Evolutionary conservation across 371 early-diverging fungal genomes (phyloP).

Genomic region (Rhizopus delemar): DNA sequence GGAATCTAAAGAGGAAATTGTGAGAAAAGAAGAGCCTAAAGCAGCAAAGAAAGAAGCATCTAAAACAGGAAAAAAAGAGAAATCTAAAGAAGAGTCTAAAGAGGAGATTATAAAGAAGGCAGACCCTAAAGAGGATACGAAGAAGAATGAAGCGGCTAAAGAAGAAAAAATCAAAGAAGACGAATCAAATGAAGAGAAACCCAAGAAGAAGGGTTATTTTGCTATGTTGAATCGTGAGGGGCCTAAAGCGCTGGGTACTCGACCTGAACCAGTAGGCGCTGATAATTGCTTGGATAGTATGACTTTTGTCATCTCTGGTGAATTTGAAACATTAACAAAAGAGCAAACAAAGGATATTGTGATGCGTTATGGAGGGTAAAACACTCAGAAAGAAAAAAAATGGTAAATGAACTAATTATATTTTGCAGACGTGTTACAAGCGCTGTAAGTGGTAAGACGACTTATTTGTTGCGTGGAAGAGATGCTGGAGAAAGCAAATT

Average conservation of each 20-base stretch:
- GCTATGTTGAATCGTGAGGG: conserved; percentile 49
- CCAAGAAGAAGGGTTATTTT: conserved; percentile 20
- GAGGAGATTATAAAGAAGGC: neutral
- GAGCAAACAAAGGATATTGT: conserved; percentile 82
- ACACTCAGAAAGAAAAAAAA: conserved; percentile 2
- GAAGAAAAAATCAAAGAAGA: conserved; percentile 9
- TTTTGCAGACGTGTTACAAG: conserved; percentile 75
- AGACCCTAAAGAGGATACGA: neutral
- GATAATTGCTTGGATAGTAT: conserved; percentile 76
- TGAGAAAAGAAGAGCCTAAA: neutral
- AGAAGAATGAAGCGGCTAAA: conserved; percentile 9
- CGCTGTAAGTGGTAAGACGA: conserved; percentile 87
- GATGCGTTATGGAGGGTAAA: conserved; percentile 88
- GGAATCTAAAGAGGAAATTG: neutral
- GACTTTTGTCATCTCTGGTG: conserved; percentile 95
- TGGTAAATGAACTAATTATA: neutral
- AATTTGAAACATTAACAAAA: conserved; percentile 75
- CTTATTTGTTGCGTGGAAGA: conserved; percentile 87
- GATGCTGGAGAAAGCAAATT: conserved; percentile 95
- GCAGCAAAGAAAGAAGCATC: neutral
- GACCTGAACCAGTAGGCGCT: conserved; percentile 77
- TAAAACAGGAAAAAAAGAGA: neutral
- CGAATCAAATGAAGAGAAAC: conserved; percentile 14
- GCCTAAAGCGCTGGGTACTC: conserved; percentile 72
- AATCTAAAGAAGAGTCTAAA: neutral